phyloP scores from a whole-genome alignment of 2,329 filamentous ascomycete species.

The Penicillium hesseltinei region DNA sequence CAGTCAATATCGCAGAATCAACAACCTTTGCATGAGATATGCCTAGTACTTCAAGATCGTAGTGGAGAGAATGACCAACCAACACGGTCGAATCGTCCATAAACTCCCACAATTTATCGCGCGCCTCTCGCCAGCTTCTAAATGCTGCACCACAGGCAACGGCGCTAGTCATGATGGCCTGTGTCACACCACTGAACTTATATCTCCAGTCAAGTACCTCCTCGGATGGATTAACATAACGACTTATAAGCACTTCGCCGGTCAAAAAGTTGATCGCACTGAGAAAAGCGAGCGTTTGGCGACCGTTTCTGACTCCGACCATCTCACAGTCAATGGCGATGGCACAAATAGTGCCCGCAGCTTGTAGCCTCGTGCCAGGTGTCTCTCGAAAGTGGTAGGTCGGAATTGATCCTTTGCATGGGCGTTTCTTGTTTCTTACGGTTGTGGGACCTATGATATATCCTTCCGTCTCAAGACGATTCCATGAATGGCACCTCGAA shows the following conservation, averaged over 20 bases:
- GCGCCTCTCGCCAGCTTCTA: slow-evolving; percentile 5
- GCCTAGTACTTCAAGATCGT: slow-evolving; percentile 10
- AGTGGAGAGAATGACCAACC: slow-evolving; percentile 10
- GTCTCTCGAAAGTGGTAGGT: not conserved
- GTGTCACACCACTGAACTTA: slow-evolving; percentile 4
- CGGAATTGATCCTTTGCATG: not conserved
- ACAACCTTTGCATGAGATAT: slow-evolving; percentile 7
- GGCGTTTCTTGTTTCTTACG: not conserved
- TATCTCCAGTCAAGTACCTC: slow-evolving; percentile 6
- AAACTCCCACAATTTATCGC: slow-evolving; percentile 6
- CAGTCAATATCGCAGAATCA: slow-evolving; percentile 1
- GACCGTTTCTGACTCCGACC: slow-evolving; percentile 2
- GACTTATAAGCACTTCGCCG: slow-evolving; percentile 8
- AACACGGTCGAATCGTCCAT: slow-evolving; percentile 7
- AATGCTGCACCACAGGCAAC: slow-evolving; percentile 7
- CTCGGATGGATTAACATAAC: slow-evolving; percentile 1
- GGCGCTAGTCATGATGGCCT: slow-evolving; percentile 2
- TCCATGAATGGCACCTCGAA: slow-evolving; percentile 5
- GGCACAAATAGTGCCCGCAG: not conserved
- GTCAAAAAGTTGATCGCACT: slow-evolving; percentile 8
- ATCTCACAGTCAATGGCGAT: slow-evolving; percentile 13
- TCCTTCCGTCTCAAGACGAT: slow-evolving; percentile 6
- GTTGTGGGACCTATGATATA: slow-evolving; percentile 2
- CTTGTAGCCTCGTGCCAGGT: not conserved
- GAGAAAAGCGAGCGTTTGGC: slow-evolving; percentile 9